Evolutionary conservation across 1,139 yeast species (phyloP), one percentile per base, ranked within the genome.

Genomic region (Eremothecium cymbalariae): DNA sequence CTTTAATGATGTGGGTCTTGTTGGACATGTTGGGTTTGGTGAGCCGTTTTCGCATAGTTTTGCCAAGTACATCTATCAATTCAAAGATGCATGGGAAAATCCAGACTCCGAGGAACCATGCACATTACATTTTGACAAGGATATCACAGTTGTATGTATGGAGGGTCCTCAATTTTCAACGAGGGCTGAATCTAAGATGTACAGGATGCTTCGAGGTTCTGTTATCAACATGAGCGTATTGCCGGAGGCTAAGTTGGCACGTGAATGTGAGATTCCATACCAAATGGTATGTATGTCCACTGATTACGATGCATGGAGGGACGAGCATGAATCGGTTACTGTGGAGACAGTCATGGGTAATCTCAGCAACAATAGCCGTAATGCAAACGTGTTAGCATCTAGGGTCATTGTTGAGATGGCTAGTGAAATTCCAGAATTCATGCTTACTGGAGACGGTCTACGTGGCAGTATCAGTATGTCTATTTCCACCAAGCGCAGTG

Each of bases 251-350:
- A 93, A 90, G 62, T 71, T 90, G 47, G 98, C 98, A 8, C 77
- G 94, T 55, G 99, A 90, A 63, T 96, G 97, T 22, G 99, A 90
- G 61, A 80, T 90, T 46, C 72, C 94, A 22, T 90, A 93, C 63
- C 97, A 88, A 62, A 90, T 90, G 96, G 74, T 90, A 45, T 90
- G 99, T 64, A 93, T 90, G 98, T 81, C 95, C 2, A 90, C 98
- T 12, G 98, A 93, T 61, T 90, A 93, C 61, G 98, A 90, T 57
- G 94, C 98, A 15, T 90, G 98, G 98, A 82, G 86, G 55, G 95
- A 82, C 51, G 76, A 73, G 39, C 96, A 79, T 55, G 97, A 88
- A 51, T 93, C 97, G 2, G 98, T 90, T 31, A 88, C 97, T 8
- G 97, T 93, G 12, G 96, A 88, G 62, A 82, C 94, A 5, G 96